Evolutionary conservation across 306 rosid species (phyloP).

Genomic region (Quercus suber): DNA sequence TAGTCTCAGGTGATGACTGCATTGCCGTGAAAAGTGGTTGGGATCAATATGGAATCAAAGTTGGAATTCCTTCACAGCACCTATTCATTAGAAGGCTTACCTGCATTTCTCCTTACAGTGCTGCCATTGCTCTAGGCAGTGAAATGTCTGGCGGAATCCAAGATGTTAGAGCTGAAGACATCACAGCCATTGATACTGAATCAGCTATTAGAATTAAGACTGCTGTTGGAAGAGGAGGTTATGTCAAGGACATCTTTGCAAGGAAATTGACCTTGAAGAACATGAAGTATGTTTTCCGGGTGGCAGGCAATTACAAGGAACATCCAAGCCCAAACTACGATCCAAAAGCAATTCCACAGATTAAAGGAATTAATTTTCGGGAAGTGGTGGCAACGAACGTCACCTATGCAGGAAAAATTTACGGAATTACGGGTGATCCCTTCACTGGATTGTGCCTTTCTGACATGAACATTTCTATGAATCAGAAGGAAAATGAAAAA

Average conservation of each 20-base stretch:
- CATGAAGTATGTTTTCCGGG: conserved; percentile 68
- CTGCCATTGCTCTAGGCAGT: conserved; percentile 70
- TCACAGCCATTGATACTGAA: conserved; percentile 49
- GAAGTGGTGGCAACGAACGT: conserved; percentile 51
- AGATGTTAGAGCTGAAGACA: conserved; percentile 63
- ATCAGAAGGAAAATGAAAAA: conserved; percentile 15
- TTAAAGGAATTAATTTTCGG: conserved; percentile 44
- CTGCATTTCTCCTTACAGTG: conserved; percentile 65
- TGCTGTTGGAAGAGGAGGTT: conserved; percentile 59
- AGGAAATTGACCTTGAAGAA: conserved; percentile 39
- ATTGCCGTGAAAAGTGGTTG: conserved; percentile 70
- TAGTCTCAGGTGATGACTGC: conserved; percentile 75
- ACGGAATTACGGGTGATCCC: conserved; percentile 44
- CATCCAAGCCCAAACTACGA: conserved; percentile 49
- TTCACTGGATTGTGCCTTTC: conserved; percentile 62
- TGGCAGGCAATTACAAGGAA: conserved; percentile 52
- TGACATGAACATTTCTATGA: conserved; percentile 30
- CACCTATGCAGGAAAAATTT: conserved; percentile 42
- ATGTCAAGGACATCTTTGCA: conserved; percentile 56
- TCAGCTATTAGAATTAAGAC: conserved; percentile 68
- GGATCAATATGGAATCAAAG: conserved; percentile 56
- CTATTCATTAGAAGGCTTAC: conserved; percentile 47
- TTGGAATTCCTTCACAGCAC: conserved; percentile 63
- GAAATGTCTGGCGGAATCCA: conserved; percentile 88
- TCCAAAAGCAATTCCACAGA: conserved; percentile 57